A percentile compares a stretch with the other conserved stretches of the same genome.
Evolutionary conservation across 2,329 filamentous ascomycete species (phyloP).

Genomic region (Verticillium isaacii): DNA sequence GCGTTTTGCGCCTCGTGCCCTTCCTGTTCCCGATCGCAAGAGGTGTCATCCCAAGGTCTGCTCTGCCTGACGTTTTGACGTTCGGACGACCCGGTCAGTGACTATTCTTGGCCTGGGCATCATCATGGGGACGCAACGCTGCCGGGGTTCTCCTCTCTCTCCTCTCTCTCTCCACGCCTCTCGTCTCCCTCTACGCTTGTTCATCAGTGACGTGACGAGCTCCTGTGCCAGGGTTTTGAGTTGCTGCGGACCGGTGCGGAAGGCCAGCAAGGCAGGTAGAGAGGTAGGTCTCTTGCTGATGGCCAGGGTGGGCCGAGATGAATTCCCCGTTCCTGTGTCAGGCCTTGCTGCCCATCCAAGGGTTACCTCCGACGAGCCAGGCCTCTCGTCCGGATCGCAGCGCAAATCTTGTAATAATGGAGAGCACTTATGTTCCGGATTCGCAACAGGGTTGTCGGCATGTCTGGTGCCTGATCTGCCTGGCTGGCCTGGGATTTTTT

Average conservation of each 20-base stretch:
- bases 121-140: neutral
- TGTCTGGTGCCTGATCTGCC: neutral
- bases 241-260: neutral
- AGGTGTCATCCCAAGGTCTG: constrained; percentile 1
- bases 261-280: neutral
- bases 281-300: neutral
- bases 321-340: neutral
- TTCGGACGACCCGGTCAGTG: neutral
- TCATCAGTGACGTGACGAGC: neutral
- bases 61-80: neutral
- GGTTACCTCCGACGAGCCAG: neutral
- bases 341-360: neutral
- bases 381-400: neutral
- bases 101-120: neutral
- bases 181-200: neutral
- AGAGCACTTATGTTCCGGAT: constrained; percentile 11
- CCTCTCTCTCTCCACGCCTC: too few species aligned
- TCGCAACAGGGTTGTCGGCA: constrained; percentile 12
- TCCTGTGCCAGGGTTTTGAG: neutral
- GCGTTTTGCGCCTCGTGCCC: neutral
- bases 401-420: constrained; percentile 1
- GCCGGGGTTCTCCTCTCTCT: neutral
- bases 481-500: neutral
- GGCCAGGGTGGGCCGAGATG: neutral
- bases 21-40: neutral